Percentiles rank a stretch among this genome's conserved stretches.
phyloP scores from a whole-genome alignment of 2,329 filamentous ascomycete species.

The Colletotrichum sp. region DNA sequence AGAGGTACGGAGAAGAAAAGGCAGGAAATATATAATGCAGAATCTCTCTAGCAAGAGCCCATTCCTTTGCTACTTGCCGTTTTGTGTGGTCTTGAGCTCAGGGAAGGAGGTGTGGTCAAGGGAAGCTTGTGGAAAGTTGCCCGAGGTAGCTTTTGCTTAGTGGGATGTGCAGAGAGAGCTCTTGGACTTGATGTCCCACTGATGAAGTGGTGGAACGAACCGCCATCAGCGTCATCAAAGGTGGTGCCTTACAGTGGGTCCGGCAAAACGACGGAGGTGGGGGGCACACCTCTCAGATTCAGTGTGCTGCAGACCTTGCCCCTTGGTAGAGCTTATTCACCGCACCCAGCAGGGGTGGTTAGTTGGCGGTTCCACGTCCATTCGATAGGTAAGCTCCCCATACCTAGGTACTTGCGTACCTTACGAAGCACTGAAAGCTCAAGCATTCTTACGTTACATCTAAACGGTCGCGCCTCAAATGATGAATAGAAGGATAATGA shows the following conservation, averaged over 20 bases:
- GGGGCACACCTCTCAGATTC: background rate
- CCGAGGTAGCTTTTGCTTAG: slow-evolving; percentile 5
- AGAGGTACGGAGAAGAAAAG: background rate
- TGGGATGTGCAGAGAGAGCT: slow-evolving; percentile 14
- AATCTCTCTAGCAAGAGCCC: background rate
- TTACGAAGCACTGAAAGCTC: background rate
- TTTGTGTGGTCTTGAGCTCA: background rate
- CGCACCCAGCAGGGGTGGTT: background rate
- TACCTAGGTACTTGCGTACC: background rate
- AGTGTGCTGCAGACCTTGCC: background rate
- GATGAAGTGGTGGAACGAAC: background rate
- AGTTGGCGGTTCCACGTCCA: background rate
- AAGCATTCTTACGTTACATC: background rate
- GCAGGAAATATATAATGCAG: background rate
- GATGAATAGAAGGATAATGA: background rate
- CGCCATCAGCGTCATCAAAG: slow-evolving; percentile 19
- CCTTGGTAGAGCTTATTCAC: slow-evolving; percentile 18
- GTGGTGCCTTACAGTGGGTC: slow-evolving; percentile 22
- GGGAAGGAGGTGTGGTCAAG: background rate
- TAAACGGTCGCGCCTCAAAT: background rate
- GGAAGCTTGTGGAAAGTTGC: background rate
- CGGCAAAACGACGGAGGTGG: slow-evolving; percentile 20
- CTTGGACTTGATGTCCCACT: background rate
- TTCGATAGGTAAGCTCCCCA: background rate
- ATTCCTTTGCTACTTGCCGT: background rate